Percentiles rank a stretch among this genome's conserved stretches.
phyloP scores from a whole-genome alignment of 176 grass and related monocot species.

The Paspalum notatum region DNA sequence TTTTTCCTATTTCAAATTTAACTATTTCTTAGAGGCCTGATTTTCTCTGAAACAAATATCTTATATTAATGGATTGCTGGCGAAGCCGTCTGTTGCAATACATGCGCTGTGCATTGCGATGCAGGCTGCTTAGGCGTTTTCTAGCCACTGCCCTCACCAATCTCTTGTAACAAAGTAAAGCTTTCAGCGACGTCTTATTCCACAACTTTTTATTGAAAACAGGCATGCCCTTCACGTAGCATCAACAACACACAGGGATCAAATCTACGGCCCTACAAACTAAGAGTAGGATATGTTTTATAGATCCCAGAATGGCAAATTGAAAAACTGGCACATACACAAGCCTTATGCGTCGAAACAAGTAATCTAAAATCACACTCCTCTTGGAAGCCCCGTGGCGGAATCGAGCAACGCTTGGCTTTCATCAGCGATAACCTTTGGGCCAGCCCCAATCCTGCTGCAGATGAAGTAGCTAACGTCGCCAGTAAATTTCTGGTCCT shows the following conservation, averaged over 20 bases:
- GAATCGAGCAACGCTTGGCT: constrained; percentile 41
- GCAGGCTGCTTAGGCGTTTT: too few relatives aligned
- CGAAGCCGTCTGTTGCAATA: too few relatives aligned
- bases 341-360: neutral
- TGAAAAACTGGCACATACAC: neutral
- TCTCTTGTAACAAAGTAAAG: neutral
- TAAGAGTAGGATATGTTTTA: neutral
- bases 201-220: constrained; percentile 4
- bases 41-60: too few relatives aligned
- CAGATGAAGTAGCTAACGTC: constrained; percentile 55
- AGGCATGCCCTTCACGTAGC: neutral
- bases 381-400: constrained; percentile 35
- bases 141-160: too few relatives aligned
- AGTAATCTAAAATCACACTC: constrained; percentile 13
- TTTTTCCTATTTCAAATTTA: too few relatives aligned
- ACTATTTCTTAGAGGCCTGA: too few relatives aligned
- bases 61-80: too few relatives aligned
- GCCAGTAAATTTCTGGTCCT: constrained; percentile 41
- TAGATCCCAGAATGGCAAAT: neutral
- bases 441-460: constrained; percentile 51
- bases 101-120: too few relatives aligned
- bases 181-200: neutral
- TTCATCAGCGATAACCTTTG: constrained; percentile 30
- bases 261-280: neutral
- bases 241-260: neutral